Conservation (phyloP, 495 filamentous ascomycete species). For the Aspergillus sparsus region DNA sequence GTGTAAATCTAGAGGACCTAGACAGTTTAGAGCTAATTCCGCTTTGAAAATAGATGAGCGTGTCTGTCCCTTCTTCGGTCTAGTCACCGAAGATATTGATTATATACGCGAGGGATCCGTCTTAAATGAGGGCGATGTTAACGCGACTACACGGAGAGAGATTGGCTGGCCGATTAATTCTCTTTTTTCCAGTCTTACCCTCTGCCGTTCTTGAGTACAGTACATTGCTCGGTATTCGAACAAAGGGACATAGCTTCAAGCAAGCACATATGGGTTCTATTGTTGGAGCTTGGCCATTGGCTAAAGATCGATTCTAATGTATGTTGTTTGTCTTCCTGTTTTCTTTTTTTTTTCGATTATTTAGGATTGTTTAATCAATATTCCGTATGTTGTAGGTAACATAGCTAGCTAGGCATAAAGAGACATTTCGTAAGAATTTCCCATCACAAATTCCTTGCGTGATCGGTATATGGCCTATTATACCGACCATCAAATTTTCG, state of each 20-base stretch:
- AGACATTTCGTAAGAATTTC: no score
- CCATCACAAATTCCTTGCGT: no score
- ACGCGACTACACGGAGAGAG: constrained; percentile 21
- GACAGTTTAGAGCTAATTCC: no score
- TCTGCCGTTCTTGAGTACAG: constrained; percentile 50
- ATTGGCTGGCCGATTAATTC: constrained; percentile 30
- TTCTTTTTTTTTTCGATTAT: no score
- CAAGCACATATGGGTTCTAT: constrained; percentile 57
- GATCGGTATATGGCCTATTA: no score
- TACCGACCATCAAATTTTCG: no score
- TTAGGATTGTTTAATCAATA: neutral
- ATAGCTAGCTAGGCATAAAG: no score
- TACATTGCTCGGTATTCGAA: constrained; percentile 50
- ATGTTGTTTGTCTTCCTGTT: neutral
- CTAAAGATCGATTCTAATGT: constrained; percentile 18
- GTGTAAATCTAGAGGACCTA: constrained; percentile 62
- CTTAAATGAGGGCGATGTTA: constrained; percentile 50
- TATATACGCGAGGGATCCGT: constrained; percentile 25
- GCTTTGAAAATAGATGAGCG: no score
- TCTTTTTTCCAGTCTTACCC: constrained; percentile 48
- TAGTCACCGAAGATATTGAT: constrained; percentile 29
- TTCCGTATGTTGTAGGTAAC: no score
- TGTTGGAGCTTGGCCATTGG: constrained; percentile 33
- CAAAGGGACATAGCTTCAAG: constrained; percentile 47
- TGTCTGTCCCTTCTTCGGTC: constrained; percentile 56